Conservation (phyloP, 73 alveolate species). For the Effrenium voratum region DNA sequence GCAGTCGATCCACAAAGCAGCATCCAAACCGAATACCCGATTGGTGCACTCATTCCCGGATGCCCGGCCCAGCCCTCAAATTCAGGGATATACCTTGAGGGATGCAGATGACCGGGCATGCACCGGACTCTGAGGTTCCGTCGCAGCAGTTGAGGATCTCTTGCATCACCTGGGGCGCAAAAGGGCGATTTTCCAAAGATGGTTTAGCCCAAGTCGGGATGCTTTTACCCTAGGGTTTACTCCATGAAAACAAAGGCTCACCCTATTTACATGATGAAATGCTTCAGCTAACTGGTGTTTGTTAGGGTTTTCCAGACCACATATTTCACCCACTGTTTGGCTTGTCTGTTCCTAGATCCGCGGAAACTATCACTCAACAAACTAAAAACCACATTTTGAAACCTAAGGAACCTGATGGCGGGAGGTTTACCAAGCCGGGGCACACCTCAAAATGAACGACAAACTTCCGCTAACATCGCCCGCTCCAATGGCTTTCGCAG, state of each 20-base stretch:
- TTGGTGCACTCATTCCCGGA: no score
- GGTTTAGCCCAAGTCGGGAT: background rate
- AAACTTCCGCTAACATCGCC: background rate
- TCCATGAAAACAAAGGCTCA: background rate
- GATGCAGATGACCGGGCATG: background rate
- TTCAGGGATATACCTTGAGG: no score
- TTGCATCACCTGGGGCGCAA: conserved; percentile 82
- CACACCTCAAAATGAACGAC: background rate
- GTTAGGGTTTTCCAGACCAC: background rate
- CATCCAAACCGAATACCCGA: no score
- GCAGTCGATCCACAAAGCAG: no score
- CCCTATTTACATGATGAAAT: background rate
- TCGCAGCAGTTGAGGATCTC: conserved; percentile 39
- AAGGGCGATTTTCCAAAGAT: no score
- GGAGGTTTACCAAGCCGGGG: no score
- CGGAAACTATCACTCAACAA: no score
- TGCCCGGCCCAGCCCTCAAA: no score
- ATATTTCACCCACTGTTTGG: no score
- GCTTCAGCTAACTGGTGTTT: background rate
- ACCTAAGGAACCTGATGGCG: no score
- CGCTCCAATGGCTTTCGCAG: background rate
- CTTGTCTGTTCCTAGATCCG: no score
- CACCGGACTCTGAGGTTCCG: background rate
- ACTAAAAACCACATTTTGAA: no score
- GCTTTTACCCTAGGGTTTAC: background rate